Percentiles rank a stretch among this genome's conserved stretches.
Conservation (phyloP, 2,329 filamentous ascomycete genomes). For the Alternaria novae-zelandiae region DNA sequence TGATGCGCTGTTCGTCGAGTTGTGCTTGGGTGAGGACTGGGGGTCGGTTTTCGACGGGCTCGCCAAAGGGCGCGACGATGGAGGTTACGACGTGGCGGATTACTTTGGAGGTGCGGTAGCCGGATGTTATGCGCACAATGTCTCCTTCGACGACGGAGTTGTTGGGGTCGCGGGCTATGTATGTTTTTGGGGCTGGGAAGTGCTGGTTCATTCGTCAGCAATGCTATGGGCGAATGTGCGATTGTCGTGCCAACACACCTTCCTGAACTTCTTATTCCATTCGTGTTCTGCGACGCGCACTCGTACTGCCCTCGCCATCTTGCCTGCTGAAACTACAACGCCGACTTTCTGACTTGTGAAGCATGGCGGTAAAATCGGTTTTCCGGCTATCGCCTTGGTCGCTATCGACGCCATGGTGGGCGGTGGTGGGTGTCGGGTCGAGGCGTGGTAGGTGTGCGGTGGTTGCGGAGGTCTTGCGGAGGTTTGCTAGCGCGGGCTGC, state of each 20-base stretch:
- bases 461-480: constrained; percentile 16
- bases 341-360: constrained; percentile 54
- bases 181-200: constrained; percentile 68
- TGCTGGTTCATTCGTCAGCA: constrained; percentile 52
- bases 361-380: constrained; percentile 33
- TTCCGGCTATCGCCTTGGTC: constrained; percentile 24
- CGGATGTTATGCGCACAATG: constrained; percentile 72
- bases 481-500: constrained; percentile 4
- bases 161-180: constrained; percentile 80
- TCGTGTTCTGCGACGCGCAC: constrained; percentile 73
- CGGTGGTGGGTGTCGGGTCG: constrained; percentile 3
- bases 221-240: neutral
- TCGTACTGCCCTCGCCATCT: constrained; percentile 81
- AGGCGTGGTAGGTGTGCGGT: constrained; percentile 9
- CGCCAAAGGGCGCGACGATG: constrained; percentile 75
- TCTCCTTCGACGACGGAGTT: constrained; percentile 76
- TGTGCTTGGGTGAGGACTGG: constrained; percentile 70
- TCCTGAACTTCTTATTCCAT: constrained; percentile 76
- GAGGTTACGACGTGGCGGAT: constrained; percentile 77
- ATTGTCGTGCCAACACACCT: constrained; percentile 58
- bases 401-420: constrained; percentile 31
- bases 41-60: constrained; percentile 68
- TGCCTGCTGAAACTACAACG: constrained; percentile 77
- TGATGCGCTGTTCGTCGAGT: constrained; percentile 61
- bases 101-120: constrained; percentile 68